A percentile compares a stretch with the other conserved stretches of the same genome.
Conservation (phyloP, 257 asterid genomes). For the Fraxinus excelsior region DNA sequence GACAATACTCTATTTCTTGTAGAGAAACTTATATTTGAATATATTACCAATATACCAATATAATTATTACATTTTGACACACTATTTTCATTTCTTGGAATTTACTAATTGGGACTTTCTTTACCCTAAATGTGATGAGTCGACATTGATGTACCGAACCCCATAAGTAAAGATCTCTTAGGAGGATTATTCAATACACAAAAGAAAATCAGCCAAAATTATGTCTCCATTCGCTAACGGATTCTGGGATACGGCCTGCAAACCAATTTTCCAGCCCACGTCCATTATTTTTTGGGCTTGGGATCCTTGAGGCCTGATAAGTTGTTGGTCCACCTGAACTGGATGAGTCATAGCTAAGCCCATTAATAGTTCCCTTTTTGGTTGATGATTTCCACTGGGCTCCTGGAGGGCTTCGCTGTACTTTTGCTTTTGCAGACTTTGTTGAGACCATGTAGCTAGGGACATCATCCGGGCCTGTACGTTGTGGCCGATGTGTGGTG, state of each 20-base stretch:
- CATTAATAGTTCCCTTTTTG: conserved; percentile 36
- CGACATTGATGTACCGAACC: no score
- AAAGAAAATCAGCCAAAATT: conserved; percentile 39
- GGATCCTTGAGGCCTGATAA: conserved; percentile 66
- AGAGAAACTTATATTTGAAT: no score
- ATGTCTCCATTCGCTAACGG: conserved; percentile 43
- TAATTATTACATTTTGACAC: background rate
- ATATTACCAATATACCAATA: no score
- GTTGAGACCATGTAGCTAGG: conserved; percentile 96
- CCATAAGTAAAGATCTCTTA: no score
- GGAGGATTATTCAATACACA: background rate
- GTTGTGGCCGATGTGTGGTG: conserved; percentile 27
- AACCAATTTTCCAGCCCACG: conserved; percentile 50
- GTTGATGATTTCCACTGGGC: conserved; percentile 61
- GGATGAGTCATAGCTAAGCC: conserved; percentile 54
- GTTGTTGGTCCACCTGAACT: conserved; percentile 60
- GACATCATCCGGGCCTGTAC: conserved; percentile 8
- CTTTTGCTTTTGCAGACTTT: conserved; percentile 83
- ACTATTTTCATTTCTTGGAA: background rate
- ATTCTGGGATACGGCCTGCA: conserved; percentile 37
- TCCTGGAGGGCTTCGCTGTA: conserved; percentile 42
- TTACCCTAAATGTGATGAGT: background rate
- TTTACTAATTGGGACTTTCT: background rate
- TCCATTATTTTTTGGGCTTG: conserved; percentile 43
- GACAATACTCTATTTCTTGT: no score